These are phyloP conservation scores for Alternaria angustiovoidea DNA, from an alignment of 2,329 filamentous ascomycete genomes.

Conservation along the genomic window DNA sequence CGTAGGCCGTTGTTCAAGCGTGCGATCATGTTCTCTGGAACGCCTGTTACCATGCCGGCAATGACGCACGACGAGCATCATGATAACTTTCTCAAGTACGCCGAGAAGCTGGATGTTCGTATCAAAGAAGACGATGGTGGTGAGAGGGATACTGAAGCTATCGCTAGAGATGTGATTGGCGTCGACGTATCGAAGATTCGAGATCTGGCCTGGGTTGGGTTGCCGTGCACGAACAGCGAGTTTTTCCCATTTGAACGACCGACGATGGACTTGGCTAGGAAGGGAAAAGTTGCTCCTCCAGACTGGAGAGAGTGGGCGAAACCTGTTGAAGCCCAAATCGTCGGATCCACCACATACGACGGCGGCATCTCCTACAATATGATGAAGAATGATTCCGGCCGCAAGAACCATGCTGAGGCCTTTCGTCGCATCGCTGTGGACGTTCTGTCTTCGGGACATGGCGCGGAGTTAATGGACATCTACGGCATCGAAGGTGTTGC, in stretches of 20 bases:
- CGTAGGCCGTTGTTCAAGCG: conserved; percentile 23
- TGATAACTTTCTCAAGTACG: conserved; percentile 18
- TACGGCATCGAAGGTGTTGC: conserved; percentile 1
- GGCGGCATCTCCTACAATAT: conserved; percentile 30
- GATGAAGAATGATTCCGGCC: conserved; percentile 18
- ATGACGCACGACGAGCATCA: conserved; percentile 22
- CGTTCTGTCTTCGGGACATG: conserved; percentile 5
- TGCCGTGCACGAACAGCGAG: conserved; percentile 18
- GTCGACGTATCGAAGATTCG: conserved; percentile 16
- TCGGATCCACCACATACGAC: conserved; percentile 25
- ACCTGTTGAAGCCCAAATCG: conserved; percentile 21
- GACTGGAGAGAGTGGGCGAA: conserved; percentile 5
- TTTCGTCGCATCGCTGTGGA: conserved; percentile 6
- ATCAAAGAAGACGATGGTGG: neutral
- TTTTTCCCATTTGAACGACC: conserved; percentile 19
- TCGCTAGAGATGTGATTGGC: conserved; percentile 14
- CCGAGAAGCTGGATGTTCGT: conserved; percentile 9
- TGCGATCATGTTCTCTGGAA: conserved; percentile 23
- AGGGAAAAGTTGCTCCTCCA: neutral
- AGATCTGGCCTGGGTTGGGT: conserved; percentile 24
- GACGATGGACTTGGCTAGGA: conserved; percentile 13
- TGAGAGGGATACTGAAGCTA: neutral
- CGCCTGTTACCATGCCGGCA: conserved; percentile 25
- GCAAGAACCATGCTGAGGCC: conserved; percentile 12
- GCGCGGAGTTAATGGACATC: conserved; percentile 4